Evolutionary conservation across 169 alveolate genomes (phyloP), one percentile per base, ranked within the genome.

Genomic region (Eimeria sp.): DNA sequence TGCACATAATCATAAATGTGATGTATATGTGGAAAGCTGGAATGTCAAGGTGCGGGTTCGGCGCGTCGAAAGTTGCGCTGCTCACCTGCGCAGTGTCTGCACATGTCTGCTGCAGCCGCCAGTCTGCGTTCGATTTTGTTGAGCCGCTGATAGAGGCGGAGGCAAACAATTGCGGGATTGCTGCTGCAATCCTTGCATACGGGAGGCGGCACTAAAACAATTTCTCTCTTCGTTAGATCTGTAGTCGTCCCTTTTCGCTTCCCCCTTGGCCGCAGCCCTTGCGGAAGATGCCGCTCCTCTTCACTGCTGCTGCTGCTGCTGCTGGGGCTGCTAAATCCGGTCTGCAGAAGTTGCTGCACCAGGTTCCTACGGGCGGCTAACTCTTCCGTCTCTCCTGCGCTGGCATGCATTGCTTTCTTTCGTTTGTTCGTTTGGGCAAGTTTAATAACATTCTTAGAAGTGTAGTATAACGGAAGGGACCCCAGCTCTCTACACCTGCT

Each of bases 71-170:
- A 18, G 68, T 40, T 30, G 49, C 64, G 68, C 18, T 27, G 58
- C 94, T 68, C 89, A 83, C 96, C 94, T 66, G 96, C 96, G 60
- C 96, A 93, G 60, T 88, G 77, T 18, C 77, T 77, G 96, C 96
- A 93, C 27, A 93, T 2, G 68, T 80, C 89, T 58, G 80, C 89
- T 18, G 90, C 82, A 16, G 80, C 96, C 20, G 82, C 82, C 62
- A 83, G 43, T 33, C 94, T 30, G 58, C 87, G 66, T 54, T 93
- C 96, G 27, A 52, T 62, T 77, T 82, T 82, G 85, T 80, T 68
- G 74, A 82, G 94, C 76, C 64, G 77, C 80, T 54, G 71, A 72
- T 66, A 18, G 16, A 80, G 43, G 56, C 46, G 71, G 27, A 93
- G 80, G 64, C 83, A 58, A 18, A 93, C 76, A 37, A 88, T 43